These are phyloP conservation scores for Chionographis japonica DNA, from an alignment of 106 monocot genomes.

Conservation along the genomic window DNA sequence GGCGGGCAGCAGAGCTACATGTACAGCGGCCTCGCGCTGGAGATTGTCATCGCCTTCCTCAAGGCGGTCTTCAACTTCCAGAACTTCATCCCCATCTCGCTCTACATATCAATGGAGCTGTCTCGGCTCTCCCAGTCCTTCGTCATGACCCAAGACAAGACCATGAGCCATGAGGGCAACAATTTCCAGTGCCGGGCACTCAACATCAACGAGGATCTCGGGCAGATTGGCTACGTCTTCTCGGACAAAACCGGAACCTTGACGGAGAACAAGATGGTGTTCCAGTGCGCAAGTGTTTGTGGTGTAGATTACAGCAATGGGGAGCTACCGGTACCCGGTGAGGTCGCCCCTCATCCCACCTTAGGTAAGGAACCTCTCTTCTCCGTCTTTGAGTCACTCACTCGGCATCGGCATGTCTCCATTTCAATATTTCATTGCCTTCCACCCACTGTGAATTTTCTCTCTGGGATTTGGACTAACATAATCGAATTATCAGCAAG, in stretches of 20 bases:
- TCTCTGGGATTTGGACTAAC: too few species aligned
- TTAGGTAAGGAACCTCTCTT: background rate
- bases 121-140: slow-evolving; percentile 71
- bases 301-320: slow-evolving; percentile 49
- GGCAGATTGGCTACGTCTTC: slow-evolving; percentile 86
- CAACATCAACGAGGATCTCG: slow-evolving; percentile 94
- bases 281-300: slow-evolving; percentile 50
- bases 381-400: too few species aligned
- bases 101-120: slow-evolving; percentile 89
- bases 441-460: too few species aligned
- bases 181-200: slow-evolving; percentile 79
- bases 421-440: too few species aligned
- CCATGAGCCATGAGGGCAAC: slow-evolving; percentile 56
- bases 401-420: too few species aligned
- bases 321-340: background rate
- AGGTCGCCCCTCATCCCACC: slow-evolving; percentile 1
- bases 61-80: slow-evolving; percentile 72
- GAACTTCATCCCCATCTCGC: slow-evolving; percentile 78
- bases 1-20: slow-evolving; percentile 18
- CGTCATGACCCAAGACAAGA: slow-evolving; percentile 55
- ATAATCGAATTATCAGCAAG: too few species aligned
- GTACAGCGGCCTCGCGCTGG: slow-evolving; percentile 55
- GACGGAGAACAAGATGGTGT: slow-evolving; percentile 97
- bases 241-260: slow-evolving; percentile 92
- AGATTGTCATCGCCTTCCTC: slow-evolving; percentile 57